Conservation (phyloP, 148 eudicot species). For the Heliamphora exappendiculata region DNA sequence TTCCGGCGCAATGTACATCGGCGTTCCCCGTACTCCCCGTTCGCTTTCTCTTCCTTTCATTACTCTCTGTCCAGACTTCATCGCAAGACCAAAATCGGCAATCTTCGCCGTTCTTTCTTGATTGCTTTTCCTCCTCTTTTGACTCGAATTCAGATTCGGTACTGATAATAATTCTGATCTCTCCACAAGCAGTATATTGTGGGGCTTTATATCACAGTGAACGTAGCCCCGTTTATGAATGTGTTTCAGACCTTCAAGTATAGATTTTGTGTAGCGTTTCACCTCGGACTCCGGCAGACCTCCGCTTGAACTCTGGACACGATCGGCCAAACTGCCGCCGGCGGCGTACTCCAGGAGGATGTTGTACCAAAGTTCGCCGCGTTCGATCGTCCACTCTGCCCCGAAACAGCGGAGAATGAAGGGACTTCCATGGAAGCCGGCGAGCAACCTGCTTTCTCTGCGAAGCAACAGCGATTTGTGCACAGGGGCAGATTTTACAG, state of each 20-base stretch:
- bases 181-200: slow-evolving; percentile 10
- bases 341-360: slow-evolving; percentile 10
- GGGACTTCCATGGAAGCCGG: not conserved
- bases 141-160: no score
- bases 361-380: slow-evolving; percentile 7
- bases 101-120: not conserved
- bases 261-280: not conserved
- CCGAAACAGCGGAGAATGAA: slow-evolving; percentile 12
- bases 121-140: not conserved
- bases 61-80: not conserved
- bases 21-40: not conserved
- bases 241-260: not conserved
- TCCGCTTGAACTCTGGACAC: not conserved
- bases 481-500: not conserved
- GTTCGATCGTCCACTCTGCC: not conserved
- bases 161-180: no score
- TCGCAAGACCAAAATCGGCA: slow-evolving; percentile 13
- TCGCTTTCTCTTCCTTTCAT: not conserved
- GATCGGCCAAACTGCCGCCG: slow-evolving; percentile 13
- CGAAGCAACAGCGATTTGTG: not conserved
- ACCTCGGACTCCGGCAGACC: not conserved
- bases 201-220: slow-evolving; percentile 20
- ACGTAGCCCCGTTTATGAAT: slow-evolving; percentile 14
- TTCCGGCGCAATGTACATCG: slow-evolving; percentile 4
- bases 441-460: not conserved